phyloP scores from a whole-genome alignment of 805 yeast genomes.

The Kazachstania viticola region DNA sequence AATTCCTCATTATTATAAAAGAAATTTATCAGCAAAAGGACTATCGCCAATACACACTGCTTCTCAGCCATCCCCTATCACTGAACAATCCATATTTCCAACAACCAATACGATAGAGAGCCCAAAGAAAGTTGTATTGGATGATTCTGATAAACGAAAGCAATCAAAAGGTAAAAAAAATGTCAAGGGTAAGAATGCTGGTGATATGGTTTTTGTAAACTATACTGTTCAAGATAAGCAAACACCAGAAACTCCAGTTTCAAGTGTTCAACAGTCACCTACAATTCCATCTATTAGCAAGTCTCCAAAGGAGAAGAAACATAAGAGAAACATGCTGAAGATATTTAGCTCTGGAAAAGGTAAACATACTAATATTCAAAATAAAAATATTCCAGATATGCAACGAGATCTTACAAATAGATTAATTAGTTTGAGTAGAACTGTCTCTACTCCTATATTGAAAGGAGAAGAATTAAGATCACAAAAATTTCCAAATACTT shows the following conservation, averaged over 20 bases:
- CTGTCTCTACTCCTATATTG: no score
- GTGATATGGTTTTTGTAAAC: constrained; percentile 26
- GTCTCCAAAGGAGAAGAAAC: constrained; percentile 15
- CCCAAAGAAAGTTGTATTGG: constrained; percentile 21
- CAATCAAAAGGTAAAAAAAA: constrained; percentile 3
- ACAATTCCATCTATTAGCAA: not conserved
- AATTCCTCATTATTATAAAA: constrained; percentile 26
- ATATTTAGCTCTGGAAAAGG: constrained; percentile 18
- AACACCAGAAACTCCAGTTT: not conserved
- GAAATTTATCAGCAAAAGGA: constrained; percentile 6
- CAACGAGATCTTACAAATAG: no score
- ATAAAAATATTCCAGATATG: no score
- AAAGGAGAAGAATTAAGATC: no score
- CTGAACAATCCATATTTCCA: not conserved
- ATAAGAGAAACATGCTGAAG: constrained; percentile 19
- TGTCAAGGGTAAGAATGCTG: constrained; percentile 10
- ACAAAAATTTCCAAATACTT: no score
- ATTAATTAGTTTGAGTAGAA: no score
- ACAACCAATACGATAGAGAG: constrained; percentile 4
- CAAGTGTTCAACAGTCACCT: not conserved
- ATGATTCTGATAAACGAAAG: constrained; percentile 6
- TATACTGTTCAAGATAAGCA: constrained; percentile 23
- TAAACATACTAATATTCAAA: no score
- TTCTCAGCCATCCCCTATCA: not conserved
- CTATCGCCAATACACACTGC: no score